Base-by-base conservation (phyloP, 306 rosid species). In the Prunus mongolica region DNA sequence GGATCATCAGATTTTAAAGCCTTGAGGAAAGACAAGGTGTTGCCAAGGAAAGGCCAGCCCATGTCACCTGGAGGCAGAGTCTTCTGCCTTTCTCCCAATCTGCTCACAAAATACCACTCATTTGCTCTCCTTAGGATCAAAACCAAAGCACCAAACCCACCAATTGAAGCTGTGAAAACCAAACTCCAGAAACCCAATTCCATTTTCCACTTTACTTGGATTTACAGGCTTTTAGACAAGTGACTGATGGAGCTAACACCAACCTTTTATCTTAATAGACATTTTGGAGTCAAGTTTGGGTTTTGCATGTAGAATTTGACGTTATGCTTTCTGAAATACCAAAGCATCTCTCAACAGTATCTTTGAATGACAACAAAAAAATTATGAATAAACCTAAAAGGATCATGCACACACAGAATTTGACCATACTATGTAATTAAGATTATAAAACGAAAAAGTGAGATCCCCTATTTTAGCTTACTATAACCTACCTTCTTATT, bases 21-120 rank as follows among this genome's bases (percentile, higher is more conserved):
- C 16, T 11, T n/a, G 69, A 86, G 71, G 57, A 80, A 82, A 56
- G 82, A 67, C 50, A 65, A 58, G 76, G 84, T 82, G 49, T 86
- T 86, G 27, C 84, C 89, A 24, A 86, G 58, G 1, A 86, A 54
- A 45, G 89, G 89, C 89, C 82, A 86, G 0, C 89, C 89, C 86
- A 82, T 51, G 28, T 82, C 86, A 22, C 89, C 89, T 4, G 89
- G 89, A 56, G 89, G 89, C 16, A 86, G 77, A 72, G 82, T 47
- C n/a, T 12, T 2, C 73, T 67, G 80, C 46, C 54, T 76, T 10
- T 61, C 44, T 4, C 81, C 75, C 13, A 72, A 16, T 12, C 75
- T 74, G 0, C 83, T 64, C 51, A 77, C 85, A 58, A 88, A 76
- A 64, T 80, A 75, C 93, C 93, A 88, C 45, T 80, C 87, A 45